Base-by-base conservation (phyloP, 352 stramenopile genomes). In the Globisporangium nunn region DNA sequence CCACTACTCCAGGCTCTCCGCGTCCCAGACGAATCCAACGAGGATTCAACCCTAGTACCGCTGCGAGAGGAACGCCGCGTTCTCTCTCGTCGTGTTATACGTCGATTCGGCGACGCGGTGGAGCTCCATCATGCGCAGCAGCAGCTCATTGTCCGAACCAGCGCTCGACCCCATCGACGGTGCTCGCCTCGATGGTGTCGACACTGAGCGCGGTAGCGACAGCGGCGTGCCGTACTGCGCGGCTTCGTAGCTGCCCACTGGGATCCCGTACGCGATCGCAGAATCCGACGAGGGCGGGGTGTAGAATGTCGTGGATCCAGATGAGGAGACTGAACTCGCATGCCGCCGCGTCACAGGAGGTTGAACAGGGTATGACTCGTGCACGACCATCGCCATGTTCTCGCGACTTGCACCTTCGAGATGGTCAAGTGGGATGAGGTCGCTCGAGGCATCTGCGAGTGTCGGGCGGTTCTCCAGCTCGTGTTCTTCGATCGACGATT, bases 21-120 rank as follows among this genome's bases (percentile, higher is more conserved):
- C n/a, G n/a, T n/a, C n/a, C n/a, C n/a, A n/a, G n/a, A n/a, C n/a
- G n/a, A n/a, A n/a, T n/a, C n/a, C n/a, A n/a, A n/a, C n/a, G n/a
- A n/a, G n/a, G n/a, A n/a, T 40, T 14, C 35, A 12, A 14, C 5
- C 12, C 52, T 49, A 66, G 44, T 54, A 52, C 23, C 35, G 48
- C 40, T 59, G 61, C 30, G 63, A 51, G 43, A 78, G 70, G 53
- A 74, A 75, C 54, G 72, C 66, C 23, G 75, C 66, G 61, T 85
- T 88, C 47, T 76, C 66, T 10, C 70, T 65, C 10, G 74, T 68
- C 44, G 58, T 81, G 35, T 70, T 61, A 56, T 77, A 88, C n/a
- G 78, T 61, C 11, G 71, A 67, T 46, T 85, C 69, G 0, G 68
- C 78, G 12, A 74, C 74, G 33, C 68, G 71, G 48, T 72, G 72